A percentile compares a stretch with the other conserved stretches of the same genome.
phyloP scores from a whole-genome alignment of 2,329 filamentous ascomycete genomes.

The Pyricularia grisea region DNA sequence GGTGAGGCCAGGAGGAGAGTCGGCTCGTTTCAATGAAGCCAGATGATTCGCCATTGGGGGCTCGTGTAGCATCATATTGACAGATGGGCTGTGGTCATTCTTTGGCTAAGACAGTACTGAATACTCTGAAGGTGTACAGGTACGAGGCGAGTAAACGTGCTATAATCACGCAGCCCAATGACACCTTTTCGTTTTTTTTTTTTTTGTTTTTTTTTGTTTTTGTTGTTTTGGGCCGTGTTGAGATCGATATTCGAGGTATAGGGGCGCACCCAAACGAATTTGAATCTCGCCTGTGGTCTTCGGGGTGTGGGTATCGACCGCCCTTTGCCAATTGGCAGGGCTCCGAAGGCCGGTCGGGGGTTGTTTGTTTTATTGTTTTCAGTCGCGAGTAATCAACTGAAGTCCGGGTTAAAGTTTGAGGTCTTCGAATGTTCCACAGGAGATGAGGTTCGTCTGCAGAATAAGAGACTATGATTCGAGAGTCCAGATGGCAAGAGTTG shows the following conservation, averaged over 20 bases:
- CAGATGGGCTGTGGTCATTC: neutral
- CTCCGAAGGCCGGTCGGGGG: neutral
- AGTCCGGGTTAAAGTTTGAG: neutral
- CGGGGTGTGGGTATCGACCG: neutral
- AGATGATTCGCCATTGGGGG: conserved; percentile 27
- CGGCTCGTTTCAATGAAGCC: conserved; percentile 32
- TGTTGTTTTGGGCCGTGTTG: neutral
- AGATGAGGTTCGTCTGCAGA: neutral
- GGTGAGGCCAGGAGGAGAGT: conserved; percentile 70
- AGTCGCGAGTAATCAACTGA: neutral
- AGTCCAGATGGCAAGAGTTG: neutral
- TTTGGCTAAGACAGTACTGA: neutral
- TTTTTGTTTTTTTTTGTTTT: neutral
- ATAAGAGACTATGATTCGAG: neutral
- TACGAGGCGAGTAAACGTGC: neutral
- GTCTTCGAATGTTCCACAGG: neutral
- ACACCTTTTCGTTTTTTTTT: neutral
- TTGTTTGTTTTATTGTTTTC: neutral
- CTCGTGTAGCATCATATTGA: conserved; percentile 30
- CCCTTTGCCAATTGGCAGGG: neutral
- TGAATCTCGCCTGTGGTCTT: neutral
- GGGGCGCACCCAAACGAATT: neutral
- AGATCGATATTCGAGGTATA: neutral
- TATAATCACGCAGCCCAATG: neutral
- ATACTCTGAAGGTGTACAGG: neutral